Evolutionary conservation across 768 basidiomycete genomes (phyloP), one percentile per base, ranked within the genome.

Genomic region (Suillus ampliporus): DNA sequence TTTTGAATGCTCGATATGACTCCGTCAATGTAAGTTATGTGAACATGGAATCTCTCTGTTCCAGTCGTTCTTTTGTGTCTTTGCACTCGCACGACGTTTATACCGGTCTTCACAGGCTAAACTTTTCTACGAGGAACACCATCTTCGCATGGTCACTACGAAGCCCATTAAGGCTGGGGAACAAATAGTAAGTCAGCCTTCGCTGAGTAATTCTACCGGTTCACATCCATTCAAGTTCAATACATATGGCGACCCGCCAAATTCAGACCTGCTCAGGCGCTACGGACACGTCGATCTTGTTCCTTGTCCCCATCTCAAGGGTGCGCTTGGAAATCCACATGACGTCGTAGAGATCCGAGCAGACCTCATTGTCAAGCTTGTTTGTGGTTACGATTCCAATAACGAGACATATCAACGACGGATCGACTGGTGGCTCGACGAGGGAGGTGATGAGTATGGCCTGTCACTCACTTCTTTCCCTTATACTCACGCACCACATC

Each of bases 391-490:
- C 44, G 48, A 57, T 7, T 59, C 69, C n/a, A 23, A 60, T 15
- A n/a, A 8, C 17, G 59, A 67, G 5, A 56, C 38, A 26, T 17
- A 40, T 8, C 78, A 83, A 65, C 86, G 87, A 67, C 84, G 94
- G 43, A 89, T 97, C 10, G 93, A 98, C 64, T 97, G 92, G 89
- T 95, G 95, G 92, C 78, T 99, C 14, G 94, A 97, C 65, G 85
- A 89, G 71, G 92, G 90, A 3, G 90, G 90, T 21, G 95, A 97
- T 66, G 95, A 97, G 95, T 95, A 71, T 66, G 88, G 79, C 35
- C 56, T 41, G 28, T 34, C 13, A 21, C 26, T 43, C 1, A 4
- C 47, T 37, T 19, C 11, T 57, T n/a, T 43, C 46, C 34, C 3
- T 60, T 26, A 14, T 44, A 17, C 7, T 59, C 43, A 63, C 62